Base-by-base conservation (phyloP, 345 rosid genomes). In the Toxicodendron radicans region DNA sequence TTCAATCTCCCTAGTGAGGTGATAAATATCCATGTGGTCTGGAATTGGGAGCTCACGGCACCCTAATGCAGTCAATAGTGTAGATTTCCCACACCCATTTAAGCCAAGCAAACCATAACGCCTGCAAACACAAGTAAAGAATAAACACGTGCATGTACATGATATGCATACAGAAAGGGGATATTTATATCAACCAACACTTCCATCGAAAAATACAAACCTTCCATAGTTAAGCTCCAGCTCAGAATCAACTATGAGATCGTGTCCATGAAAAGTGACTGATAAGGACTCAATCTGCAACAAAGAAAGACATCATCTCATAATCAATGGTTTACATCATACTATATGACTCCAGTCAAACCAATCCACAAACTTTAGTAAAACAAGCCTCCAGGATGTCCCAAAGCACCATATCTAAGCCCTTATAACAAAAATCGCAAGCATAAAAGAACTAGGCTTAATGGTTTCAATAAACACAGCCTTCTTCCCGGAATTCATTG, bases 211-310 rank as follows among this genome's bases (percentile, higher is more conserved):
- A 27, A 66, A 10, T 7, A 35, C 2, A 48, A 75, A 88, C 92
- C 95, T 90, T 63, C 99, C 99, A 81, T 96, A 96, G 72, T 96
- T 96, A 73, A 96, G 98, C 90, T 93, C 99, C 87, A 96, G 80
- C 74, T 82, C 83, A 30, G 99, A 84, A 83, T 96, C 99, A 63
- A 96, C 95, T 56, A 96, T 89, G 58, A 96, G 97, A 71, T 96
- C 98, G 64, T 96, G 90, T 45, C 99, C 99, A 56, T 96, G 99
- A 68, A 96, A 96, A 57, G 99, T 96, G 23, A 96, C 94, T 48
- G 99, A 93, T 54, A 96, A 71, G 21, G 99, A 93, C 78, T 92
- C 99, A 41, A 96, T 93, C 99, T 96, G 98, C 84, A 88, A 81
- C 32, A 43, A 75, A 8, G 14, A 45, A 9, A 38, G 32, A 77